Base-by-base conservation (phyloP, 371 early-diverging fungal species). In the Lichtheimia corymbifera region DNA sequence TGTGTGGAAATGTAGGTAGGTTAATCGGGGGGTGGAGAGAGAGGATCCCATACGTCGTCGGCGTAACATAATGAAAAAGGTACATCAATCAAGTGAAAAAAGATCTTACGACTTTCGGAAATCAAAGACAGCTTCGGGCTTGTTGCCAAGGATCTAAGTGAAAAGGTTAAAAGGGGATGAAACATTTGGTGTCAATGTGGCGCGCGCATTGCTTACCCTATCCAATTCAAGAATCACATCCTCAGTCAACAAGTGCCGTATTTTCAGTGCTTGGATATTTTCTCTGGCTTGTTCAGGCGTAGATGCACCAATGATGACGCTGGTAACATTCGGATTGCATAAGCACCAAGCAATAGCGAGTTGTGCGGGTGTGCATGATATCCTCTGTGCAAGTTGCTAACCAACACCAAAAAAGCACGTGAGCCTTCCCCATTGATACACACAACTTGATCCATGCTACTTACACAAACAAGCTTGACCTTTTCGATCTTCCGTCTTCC, bases 271-370 rank as follows among this genome's bases (percentile, higher is more conserved):
- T 65, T 83, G 74, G 43, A 92, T 70, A 70, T 94, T 91, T 71
- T 93, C 93, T 55, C 67, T 74, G 4, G 93, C 81, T 80, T 94
- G 93, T 44, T 80, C 74, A 0, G 88, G 83, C 49, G 80, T 82
- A 11, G 86, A 83, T 7, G 93, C 94, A 15, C 91, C 90, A 42
- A 83, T 84, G 53, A 88, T 86, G 15, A 89, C 87, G 0, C 87
- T 76, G 0, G 83, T 78, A 11, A 85, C 75, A 60, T 79, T 64
- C 25, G 74, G 71, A 70, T 90, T 88, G 63, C 79, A 83, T 54
- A 89, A 54, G 66, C 90, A 90, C 94, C 94, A 94, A 12, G 93
- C 93, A 56, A 94, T 72, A 0, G 91, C 90, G 42, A 94, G 67
- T 67, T 93, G 93, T 1, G 93, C 85, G 3, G 89, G 76, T 20